Percentiles rank a stretch among this genome's conserved stretches.
Conservation (phyloP, 805 yeast species). For the Teunomyces funiuensis region DNA sequence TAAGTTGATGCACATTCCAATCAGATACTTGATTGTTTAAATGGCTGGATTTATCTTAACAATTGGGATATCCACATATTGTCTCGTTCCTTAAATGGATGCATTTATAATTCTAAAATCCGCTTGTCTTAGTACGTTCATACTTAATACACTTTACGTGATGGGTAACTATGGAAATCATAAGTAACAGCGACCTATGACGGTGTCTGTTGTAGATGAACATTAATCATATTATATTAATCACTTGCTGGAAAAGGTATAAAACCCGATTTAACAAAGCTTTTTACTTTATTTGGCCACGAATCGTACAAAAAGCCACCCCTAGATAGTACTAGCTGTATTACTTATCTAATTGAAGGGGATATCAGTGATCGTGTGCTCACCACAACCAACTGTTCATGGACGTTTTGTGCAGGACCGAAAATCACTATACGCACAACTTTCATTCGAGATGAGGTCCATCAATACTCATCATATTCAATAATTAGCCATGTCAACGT, state of each 20-base stretch:
- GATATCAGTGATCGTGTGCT: no score
- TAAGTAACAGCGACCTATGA: neutral
- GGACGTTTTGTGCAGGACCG: neutral
- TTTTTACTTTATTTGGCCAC: no score
- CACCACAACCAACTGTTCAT: neutral
- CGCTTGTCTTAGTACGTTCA: constrained; percentile 1
- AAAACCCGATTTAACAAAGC: no score
- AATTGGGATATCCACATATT: neutral
- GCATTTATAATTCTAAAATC: constrained; percentile 1
- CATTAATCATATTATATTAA: no score
- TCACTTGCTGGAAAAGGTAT: no score
- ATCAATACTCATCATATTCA: neutral
- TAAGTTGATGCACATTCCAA: constrained; percentile 92
- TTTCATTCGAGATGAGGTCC: constrained; percentile 2
- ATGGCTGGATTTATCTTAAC: constrained; percentile 13
- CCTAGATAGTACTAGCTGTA: no score
- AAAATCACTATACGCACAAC: constrained; percentile 1
- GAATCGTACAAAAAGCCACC: no score
- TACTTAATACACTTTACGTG: constrained; percentile 1
- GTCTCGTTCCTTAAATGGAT: neutral
- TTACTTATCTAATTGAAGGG: no score
- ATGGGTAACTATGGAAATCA: neutral
- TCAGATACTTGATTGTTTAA: constrained; percentile 92
- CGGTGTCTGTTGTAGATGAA: neutral
- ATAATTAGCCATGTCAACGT: constrained; percentile 25